A percentile compares a stretch with the other conserved stretches of the same genome.
Conservation (phyloP, 2,329 filamentous ascomycete genomes). For the Ceratocystis lukuohia region DNA sequence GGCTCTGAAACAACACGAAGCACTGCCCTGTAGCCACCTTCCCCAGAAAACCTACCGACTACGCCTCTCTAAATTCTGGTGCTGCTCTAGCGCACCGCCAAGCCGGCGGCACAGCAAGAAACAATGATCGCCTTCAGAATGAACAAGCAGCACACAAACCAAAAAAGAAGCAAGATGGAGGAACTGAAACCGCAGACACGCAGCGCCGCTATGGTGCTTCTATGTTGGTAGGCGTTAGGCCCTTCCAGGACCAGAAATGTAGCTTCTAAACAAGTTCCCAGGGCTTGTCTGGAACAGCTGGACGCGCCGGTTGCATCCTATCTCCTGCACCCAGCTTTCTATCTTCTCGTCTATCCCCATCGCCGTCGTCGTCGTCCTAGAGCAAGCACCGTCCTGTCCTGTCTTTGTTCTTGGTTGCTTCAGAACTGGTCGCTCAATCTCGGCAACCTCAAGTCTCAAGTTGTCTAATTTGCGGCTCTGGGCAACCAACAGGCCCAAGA, state of each 20-base stretch:
- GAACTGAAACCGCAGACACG: neutral
- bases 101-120: neutral
- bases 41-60: neutral
- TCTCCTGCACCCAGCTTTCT: no score
- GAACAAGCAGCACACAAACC: neutral
- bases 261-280: neutral
- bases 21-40: neutral
- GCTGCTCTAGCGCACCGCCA: neutral
- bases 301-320: no score
- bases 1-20: neutral
- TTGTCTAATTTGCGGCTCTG: conserved; percentile 2
- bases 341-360: no score
- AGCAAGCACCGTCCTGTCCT: neutral
- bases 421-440: neutral
- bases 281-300: neutral
- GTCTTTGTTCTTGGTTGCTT: neutral
- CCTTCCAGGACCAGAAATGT: no score
- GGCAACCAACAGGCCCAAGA: neutral
- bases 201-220: neutral
- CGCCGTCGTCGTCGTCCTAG: no score
- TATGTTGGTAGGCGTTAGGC: no score
- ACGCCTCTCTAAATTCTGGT: neutral
- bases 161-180: neutral
- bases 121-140: neutral
- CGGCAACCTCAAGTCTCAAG: conserved; percentile 1